phyloP scores from a whole-genome alignment of 257 asterid species.

The Fraxinus pennsylvanica region DNA sequence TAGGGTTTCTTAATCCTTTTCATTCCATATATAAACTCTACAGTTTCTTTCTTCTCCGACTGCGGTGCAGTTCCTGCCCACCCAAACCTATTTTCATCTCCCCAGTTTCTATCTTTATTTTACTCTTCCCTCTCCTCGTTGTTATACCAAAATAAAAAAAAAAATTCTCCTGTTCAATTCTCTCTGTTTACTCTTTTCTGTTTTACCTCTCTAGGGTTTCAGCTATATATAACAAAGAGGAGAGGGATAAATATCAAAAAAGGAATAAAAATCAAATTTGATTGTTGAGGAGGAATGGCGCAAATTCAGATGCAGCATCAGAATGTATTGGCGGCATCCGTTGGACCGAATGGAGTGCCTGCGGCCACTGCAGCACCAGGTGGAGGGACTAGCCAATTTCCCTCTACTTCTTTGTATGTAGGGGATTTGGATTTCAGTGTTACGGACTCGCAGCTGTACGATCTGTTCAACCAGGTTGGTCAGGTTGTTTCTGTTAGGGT shows the following conservation, averaged over 20 bases:
- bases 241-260: slow-evolving; percentile 19
- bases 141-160: not conserved
- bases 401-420: slow-evolving; percentile 54
- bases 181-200: not conserved
- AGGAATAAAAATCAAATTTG: not conserved
- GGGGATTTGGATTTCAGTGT: slow-evolving; percentile 53
- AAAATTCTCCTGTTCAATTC: not conserved
- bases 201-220: not conserved
- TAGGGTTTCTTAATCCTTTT: not conserved
- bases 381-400: slow-evolving; percentile 28
- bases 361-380: slow-evolving; percentile 25
- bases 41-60: slow-evolving; percentile 3
- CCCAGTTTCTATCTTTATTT: slow-evolving; percentile 15
- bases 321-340: slow-evolving; percentile 23
- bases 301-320: slow-evolving; percentile 51
- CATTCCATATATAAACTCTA: not conserved
- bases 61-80: slow-evolving; percentile 49
- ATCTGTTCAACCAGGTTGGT: slow-evolving; percentile 59
- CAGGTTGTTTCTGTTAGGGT: slow-evolving; percentile 64
- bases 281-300: slow-evolving; percentile 33
- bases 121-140: slow-evolving; percentile 17
- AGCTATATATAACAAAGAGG: not conserved
- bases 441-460: slow-evolving; percentile 57
- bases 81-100: slow-evolving; percentile 25
- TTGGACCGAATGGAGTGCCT: slow-evolving; percentile 38